Conservation (phyloP, 2,329 filamentous ascomycete species). For the Hypoxylon sp. region DNA sequence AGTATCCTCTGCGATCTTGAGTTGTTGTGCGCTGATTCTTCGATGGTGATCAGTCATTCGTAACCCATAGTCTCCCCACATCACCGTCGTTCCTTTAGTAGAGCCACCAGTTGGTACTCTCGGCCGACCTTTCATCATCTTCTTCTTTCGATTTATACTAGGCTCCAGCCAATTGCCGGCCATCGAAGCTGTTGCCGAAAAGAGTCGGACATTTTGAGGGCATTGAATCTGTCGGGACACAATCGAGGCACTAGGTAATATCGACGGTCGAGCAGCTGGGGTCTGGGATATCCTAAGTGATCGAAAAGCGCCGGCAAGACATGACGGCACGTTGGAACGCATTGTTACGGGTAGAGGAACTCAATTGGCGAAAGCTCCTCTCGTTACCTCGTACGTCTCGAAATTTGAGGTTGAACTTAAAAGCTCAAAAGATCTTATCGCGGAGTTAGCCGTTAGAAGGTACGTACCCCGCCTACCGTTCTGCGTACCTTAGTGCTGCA, state of each 20-base stretch:
- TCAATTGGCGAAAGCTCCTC: conserved; percentile 25
- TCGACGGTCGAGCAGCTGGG: conserved; percentile 58
- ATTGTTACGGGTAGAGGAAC: conserved; percentile 57
- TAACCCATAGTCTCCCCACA: conserved; percentile 96
- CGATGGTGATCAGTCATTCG: conserved; percentile 95
- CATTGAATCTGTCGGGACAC: conserved; percentile 54
- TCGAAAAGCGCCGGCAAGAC: conserved; percentile 67
- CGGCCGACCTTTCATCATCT: conserved; percentile 92
- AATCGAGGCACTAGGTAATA: conserved; percentile 52
- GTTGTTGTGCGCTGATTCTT: conserved; percentile 85
- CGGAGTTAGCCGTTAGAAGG: conserved; percentile 15
- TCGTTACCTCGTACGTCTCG: conserved; percentile 22
- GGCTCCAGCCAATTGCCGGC: conserved; percentile 86
- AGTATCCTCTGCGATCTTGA: conserved; percentile 93
- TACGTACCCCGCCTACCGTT: conserved; percentile 10
- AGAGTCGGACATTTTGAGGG: conserved; percentile 71
- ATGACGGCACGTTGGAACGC: conserved; percentile 62
- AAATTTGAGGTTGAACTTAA: conserved; percentile 36
- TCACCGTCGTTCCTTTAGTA: conserved; percentile 91
- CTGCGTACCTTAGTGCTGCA: too few species aligned
- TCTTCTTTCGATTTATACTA: conserved; percentile 80
- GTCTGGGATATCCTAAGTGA: conserved; percentile 63
- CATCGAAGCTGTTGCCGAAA: conserved; percentile 77
- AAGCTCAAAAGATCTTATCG: conserved; percentile 23
- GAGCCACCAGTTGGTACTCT: conserved; percentile 93